Evolutionary conservation across 495 filamentous ascomycete species (phyloP), one percentile per base, ranked within the genome.

Genomic region (Hapsidospora chrysogenum): DNA sequence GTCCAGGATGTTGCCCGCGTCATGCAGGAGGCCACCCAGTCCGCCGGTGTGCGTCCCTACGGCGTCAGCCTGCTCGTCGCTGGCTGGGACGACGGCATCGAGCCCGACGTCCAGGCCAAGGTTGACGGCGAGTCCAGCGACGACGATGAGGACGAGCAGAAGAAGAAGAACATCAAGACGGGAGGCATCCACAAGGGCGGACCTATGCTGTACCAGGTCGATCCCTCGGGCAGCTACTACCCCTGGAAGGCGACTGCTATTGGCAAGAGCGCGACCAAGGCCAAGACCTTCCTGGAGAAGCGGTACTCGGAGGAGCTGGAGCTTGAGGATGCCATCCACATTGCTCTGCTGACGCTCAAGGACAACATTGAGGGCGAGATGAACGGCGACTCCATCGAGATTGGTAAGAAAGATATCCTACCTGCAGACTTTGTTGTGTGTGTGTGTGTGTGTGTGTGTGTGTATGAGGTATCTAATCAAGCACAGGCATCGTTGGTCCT

Each of bases 211-310:
- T 97, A 97, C 62, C 89, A 97, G 63, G 89, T 97, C 37, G 89
- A 97, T 62, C 89, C 89, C 8, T 86, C 79, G 41, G 89, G 89
- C 31, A 86, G 78, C 52, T 95, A 97, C 51, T 97, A 95, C 59
- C 89, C 89, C 16, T 97, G 89, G 89, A 96, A 97, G 66, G 89
- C 89, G 34, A 97, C 92, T 42, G 89, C 89, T 29, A 97, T 97
- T 50, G 89, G 92, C 41, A 96, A 96, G 73, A 92, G 85, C 50
- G 89, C 89, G 20, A 96, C 89, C 13, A 89, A 80, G 45, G 89
- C 89, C 32, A 97, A 97, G 58, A 97, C 89, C 2, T 97, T 96
- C 64, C 61, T 97, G 48, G 89, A 97, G 71, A 97, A 97, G 73
- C 67, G 89, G 56, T 96, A 95, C 57, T 92, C 84, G 1, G 89